These are phyloP conservation scores for Taxillus chinensis DNA, from an alignment of 164 flowering plant species.

Conservation along the genomic window DNA sequence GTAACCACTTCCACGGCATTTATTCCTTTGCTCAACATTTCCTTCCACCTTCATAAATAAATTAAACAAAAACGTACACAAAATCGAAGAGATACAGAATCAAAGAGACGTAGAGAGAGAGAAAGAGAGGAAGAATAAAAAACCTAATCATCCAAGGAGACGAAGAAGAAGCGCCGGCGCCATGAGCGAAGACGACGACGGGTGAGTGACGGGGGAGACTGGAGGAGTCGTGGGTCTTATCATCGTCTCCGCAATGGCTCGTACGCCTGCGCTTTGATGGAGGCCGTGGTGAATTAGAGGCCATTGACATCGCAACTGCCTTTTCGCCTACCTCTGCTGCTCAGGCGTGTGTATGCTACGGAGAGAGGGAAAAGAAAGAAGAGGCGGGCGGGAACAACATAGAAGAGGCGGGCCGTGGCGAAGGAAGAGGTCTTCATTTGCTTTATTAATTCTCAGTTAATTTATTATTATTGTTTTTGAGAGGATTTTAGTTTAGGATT, in stretches of 20 bases:
- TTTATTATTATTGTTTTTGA: too few species aligned
- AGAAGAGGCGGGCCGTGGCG: neutral
- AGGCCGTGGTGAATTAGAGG: constrained; percentile 18
- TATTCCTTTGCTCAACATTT: constrained; percentile 42
- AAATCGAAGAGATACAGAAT: too few species aligned
- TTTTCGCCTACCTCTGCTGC: too few species aligned
- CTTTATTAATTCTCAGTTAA: too few species aligned
- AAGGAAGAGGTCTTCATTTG: neutral
- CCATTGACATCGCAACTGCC: too few species aligned
- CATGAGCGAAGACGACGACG: constrained; percentile 79
- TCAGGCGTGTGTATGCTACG: neutral
- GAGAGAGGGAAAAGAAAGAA: neutral
- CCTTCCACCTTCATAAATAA: constrained; percentile 61
- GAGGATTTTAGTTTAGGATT: too few species aligned
- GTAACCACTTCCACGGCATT: constrained; percentile 85
- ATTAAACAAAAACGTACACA: too few species aligned
- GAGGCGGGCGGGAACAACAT: neutral
- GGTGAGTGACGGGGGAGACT: constrained; percentile 23
- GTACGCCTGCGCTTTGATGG: constrained; percentile 34
- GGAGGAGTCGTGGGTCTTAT: constrained; percentile 6
- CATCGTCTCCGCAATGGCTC: constrained; percentile 7
- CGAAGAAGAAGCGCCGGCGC: constrained; percentile 90
- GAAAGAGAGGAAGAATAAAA: neutral
- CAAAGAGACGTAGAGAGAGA: too few species aligned
- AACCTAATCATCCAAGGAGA: constrained; percentile 87